A percentile compares a stretch with the other conserved stretches of the same genome.
These are phyloP conservation scores for Pinus taeda DNA, from an alignment of 75 land plant species.

Conservation along the genomic window DNA sequence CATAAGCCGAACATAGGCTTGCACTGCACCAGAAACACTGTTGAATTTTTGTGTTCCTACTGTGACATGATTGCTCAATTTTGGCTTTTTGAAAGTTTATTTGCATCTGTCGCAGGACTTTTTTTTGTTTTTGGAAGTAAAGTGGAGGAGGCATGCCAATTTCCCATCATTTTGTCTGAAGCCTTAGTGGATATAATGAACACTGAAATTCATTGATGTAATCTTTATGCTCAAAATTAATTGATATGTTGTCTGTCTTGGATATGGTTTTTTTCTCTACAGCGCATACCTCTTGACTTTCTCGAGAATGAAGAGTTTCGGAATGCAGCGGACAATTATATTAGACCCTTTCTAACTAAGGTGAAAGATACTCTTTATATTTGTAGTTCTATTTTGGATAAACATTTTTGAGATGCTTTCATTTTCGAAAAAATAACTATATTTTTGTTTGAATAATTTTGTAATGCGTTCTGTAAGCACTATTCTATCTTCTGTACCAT, in stretches of 20 bases:
- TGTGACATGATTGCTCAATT: not conserved
- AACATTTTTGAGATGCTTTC: not conserved
- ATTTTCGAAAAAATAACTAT: not conserved
- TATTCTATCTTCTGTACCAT: not conserved
- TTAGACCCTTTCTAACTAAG: slow-evolving; percentile 85
- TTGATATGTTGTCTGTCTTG: slow-evolving; percentile 10
- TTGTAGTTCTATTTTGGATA: not conserved
- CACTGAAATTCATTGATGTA: not conserved
- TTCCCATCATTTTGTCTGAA: not conserved
- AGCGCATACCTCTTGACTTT: slow-evolving; percentile 98
- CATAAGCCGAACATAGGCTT: no score
- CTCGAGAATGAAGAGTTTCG: slow-evolving; percentile 63
- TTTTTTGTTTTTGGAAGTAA: not conserved
- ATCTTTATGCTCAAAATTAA: not conserved
- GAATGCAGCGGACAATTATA: slow-evolving; percentile 72
- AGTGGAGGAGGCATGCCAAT: not conserved
- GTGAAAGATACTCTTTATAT: slow-evolving; percentile 23
- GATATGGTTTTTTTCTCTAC: slow-evolving; percentile 24
- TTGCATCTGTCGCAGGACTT: not conserved
- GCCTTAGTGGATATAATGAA: not conserved
- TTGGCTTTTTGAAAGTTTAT: not conserved
- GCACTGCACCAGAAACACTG: no score
- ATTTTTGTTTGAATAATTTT: slow-evolving; percentile 6
- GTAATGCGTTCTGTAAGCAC: not conserved
- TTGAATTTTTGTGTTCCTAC: no score